Percentiles rank a stretch among this genome's conserved stretches.
These are phyloP conservation scores for Hevea brasiliensis DNA, from an alignment of 345 rosid genomes.

Conservation along the genomic window DNA sequence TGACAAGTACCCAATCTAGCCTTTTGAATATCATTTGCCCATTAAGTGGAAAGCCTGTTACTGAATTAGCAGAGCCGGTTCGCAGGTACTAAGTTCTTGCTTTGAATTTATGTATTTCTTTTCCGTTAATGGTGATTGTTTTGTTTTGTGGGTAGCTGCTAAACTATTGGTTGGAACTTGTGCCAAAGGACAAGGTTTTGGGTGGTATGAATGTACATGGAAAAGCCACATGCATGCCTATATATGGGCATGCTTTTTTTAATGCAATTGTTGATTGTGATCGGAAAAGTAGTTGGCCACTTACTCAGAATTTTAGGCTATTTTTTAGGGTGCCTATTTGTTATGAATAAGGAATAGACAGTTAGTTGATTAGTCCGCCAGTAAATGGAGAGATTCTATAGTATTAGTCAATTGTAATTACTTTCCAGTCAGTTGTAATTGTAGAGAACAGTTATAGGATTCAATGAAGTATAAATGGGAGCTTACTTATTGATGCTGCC, in stretches of 20 bases:
- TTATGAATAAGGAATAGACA: no score
- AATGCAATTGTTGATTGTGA: not conserved
- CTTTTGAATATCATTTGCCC: slow-evolving; percentile 76
- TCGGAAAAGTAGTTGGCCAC: no score
- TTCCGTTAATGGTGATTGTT: not conserved
- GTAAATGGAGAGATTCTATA: no score
- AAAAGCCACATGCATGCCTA: not conserved
- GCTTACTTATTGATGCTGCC: no score
- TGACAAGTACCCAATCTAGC: slow-evolving; percentile 81
- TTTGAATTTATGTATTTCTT: not conserved
- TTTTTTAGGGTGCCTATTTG: no score
- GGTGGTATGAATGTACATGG: not conserved
- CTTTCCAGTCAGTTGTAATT: no score
- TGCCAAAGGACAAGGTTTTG: not conserved
- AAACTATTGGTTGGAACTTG: not conserved
- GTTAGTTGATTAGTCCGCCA: no score
- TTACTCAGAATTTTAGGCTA: no score
- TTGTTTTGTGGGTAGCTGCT: not conserved
- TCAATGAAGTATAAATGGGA: no score
- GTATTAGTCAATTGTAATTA: no score
- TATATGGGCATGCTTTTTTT: not conserved
- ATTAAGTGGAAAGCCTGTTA: slow-evolving; percentile 71
- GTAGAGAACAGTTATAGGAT: no score
- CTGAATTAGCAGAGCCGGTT: slow-evolving; percentile 77
- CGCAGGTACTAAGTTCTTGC: slow-evolving; percentile 56